Evolutionary conservation across 768 basidiomycete genomes (phyloP).

Genomic region (Mycena venus): DNA sequence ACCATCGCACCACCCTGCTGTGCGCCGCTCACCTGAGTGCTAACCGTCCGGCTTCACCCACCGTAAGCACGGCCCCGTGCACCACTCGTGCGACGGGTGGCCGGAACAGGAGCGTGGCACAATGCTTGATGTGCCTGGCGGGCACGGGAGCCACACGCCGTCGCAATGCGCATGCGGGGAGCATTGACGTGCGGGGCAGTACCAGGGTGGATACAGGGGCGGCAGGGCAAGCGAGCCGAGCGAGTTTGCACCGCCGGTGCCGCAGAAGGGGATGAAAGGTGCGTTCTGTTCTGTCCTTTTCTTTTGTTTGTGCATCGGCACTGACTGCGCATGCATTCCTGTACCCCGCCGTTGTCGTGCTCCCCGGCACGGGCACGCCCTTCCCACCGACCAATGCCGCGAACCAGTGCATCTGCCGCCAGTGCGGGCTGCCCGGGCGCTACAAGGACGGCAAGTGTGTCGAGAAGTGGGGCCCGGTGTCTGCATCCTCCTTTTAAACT

Average conservation of each 20-base stretch:
- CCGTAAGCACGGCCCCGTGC: too few species aligned
- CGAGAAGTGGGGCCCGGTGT: conserved; percentile 91
- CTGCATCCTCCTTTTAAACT: too few species aligned
- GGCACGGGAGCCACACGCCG: background rate
- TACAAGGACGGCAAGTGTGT: conserved; percentile 91
- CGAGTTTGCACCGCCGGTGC: background rate
- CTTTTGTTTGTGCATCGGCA: too few species aligned
- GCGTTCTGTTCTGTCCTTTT: too few species aligned
- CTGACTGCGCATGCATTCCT: too few species aligned
- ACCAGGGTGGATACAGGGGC: background rate
- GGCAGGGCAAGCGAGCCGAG: background rate
- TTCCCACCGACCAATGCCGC: conserved; percentile 66
- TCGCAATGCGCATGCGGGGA: background rate
- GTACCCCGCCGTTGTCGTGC: too few species aligned
- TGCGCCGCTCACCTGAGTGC: too few species aligned
- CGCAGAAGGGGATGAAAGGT: background rate
- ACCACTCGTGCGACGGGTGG: background rate
- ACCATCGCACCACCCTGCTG: too few species aligned
- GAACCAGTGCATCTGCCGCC: conserved; percentile 83
- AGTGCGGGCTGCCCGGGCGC: conserved; percentile 79
- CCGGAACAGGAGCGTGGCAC: background rate
- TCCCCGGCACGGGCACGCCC: too few species aligned
- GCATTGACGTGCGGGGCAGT: background rate
- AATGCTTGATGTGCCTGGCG: background rate
- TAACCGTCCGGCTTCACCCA: too few species aligned